Evolutionary conservation across 305 asterid genomes (phyloP), one percentile per base, ranked within the genome.

Genomic region (Rubia balearica): DNA sequence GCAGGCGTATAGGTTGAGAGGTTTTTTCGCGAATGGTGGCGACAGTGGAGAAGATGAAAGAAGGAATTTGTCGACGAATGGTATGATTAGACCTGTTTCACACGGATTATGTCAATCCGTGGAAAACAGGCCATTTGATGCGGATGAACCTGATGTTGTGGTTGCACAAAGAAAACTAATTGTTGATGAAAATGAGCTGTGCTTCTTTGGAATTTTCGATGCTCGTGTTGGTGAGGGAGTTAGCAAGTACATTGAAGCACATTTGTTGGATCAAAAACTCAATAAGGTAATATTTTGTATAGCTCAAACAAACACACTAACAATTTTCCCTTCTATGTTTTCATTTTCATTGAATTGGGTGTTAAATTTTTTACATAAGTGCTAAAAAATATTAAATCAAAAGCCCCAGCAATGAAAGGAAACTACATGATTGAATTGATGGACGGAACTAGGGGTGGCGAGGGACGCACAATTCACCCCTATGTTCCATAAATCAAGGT

Each of bases 201-300:
- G 90, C 89, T 79, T 82, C 43, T 88, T 81, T 73, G 89, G 88
- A 66, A 86, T 88, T 73, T 88, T 88, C 70, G 85, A 85, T 53
- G 65, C 83, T 16, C 69, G 72, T 56, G 68, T 72, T 77, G 83
- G 81, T 17, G 80, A 79, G 13, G 84, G 77, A 38, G 73, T 85
- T 71, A 83, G 79, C 71, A 81, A 78, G 74, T 83, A 77, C 74
- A 48, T 88, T 79, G 86, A 85, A 67, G 65, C 86, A 64, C 76
- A 84, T 78, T 81, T 88, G 73, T 84, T 88, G 42, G 73, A 81
- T 49, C 64, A 80, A 77, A 76, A 81, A 60, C 84, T 82, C 49
- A 80, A 74, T 30, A 73, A 80, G 89, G 94, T 85, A 70, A 69
- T 8, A 13, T 59, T 59, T 22, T 16, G 56, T 49, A 49, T 11